Conservation (phyloP, 257 asterid species). For the Hygrophila difformis region DNA sequence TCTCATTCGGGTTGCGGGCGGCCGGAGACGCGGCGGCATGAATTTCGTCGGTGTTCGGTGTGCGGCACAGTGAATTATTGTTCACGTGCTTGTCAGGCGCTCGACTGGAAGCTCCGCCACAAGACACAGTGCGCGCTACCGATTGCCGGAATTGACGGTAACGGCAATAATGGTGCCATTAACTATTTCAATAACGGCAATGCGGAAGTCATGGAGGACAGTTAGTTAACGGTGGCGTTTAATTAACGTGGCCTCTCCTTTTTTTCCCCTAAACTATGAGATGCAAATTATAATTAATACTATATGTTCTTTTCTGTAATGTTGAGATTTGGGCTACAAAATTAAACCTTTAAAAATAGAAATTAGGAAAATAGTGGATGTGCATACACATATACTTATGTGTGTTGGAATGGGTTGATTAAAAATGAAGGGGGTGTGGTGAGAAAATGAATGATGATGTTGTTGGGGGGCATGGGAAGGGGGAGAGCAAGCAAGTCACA, state of each 20-base stretch:
- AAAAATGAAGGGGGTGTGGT: too few relatives aligned
- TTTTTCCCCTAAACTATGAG: too few relatives aligned
- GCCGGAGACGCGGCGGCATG: constrained; percentile 80
- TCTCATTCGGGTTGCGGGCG: constrained; percentile 86
- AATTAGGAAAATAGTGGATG: too few relatives aligned
- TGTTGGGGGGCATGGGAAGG: too few relatives aligned
- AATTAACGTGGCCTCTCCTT: too few relatives aligned
- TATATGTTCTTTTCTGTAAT: too few relatives aligned
- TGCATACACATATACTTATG: too few relatives aligned
- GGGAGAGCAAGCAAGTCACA: constrained; percentile 34
- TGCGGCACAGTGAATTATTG: constrained; percentile 90
- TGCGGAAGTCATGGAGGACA: neutral
- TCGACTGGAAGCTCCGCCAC: constrained; percentile 93
- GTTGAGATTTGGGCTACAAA: too few relatives aligned
- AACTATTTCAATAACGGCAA: neutral
- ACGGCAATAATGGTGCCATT: constrained; percentile 18
- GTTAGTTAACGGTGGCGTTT: neutral
- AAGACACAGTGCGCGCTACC: constrained; percentile 74
- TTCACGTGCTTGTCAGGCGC: constrained; percentile 95
- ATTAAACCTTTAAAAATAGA: too few relatives aligned
- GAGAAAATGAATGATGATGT: constrained; percentile 21
- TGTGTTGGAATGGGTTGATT: too few relatives aligned
- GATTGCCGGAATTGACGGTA: constrained; percentile 38
- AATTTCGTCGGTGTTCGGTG: constrained; percentile 83
- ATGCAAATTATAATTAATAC: too few relatives aligned